Evolutionary conservation across 345 rosid species (phyloP).

Genomic region (Gossypium stocksii): DNA sequence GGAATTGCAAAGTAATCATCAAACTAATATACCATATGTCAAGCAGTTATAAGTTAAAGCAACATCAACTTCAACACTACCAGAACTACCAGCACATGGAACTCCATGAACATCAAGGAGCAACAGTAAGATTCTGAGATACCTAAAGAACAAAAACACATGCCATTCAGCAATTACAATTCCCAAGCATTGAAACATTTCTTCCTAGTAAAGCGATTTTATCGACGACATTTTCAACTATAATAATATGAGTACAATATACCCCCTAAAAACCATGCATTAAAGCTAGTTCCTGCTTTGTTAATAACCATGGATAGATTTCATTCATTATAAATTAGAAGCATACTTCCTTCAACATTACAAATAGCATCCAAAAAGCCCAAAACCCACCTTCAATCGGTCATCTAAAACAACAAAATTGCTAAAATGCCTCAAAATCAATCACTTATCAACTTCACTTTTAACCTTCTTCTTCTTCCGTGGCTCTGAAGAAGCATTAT

Average conservation of each 20-base stretch:
- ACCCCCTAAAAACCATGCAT: background rate
- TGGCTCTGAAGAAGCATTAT: conserved; percentile 9
- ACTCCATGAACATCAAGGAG: conserved; percentile 1
- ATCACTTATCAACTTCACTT: conserved; percentile 6
- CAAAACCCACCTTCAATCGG: background rate
- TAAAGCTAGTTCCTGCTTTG: background rate
- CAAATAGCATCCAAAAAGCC: background rate
- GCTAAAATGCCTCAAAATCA: background rate
- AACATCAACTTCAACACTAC: background rate
- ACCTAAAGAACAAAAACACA: background rate
- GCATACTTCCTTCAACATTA: conserved; percentile 4
- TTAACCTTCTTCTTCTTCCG: conserved; percentile 7
- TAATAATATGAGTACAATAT: background rate
- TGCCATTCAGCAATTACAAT: background rate
- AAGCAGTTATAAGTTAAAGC: background rate
- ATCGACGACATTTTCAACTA: background rate
- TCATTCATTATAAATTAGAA: conserved; percentile 5
- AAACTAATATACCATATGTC: background rate
- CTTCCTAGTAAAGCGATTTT: background rate
- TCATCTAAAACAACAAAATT: background rate
- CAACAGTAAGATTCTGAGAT: background rate
- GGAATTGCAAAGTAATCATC: background rate
- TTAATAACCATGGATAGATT: background rate
- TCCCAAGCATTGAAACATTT: background rate
- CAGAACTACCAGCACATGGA: background rate